Evolutionary conservation across 2,329 filamentous ascomycete species (phyloP), one percentile per base, ranked within the genome.

Genomic region (Pestalotiopsis sp.): DNA sequence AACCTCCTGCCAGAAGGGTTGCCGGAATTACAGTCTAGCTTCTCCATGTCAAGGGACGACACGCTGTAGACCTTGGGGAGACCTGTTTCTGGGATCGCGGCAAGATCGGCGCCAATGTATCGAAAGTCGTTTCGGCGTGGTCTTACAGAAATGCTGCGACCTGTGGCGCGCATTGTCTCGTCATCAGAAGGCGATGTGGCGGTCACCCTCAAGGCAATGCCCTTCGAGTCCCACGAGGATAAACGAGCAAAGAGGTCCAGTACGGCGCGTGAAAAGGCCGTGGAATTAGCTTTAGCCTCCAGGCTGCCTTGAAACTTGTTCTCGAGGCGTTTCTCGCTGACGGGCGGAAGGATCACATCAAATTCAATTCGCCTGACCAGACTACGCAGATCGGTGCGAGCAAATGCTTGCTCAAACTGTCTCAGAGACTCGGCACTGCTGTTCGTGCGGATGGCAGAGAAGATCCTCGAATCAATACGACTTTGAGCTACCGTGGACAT

Each of bases 141-240:
- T 23, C 20, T 57, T n/a, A 57, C 20, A 57, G 17, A 57, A 23
- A 57, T 23, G 20, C 49, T 57, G 17, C 49, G 49, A 57, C 49
- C 20, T n/a, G 20, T 23, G 20, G 20, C 49, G 14, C 49, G 49
- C 49, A 57, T n/a, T 23, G 49, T 23, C 17, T n/a, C 20, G 20
- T 57, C 49, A 57, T 57, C 49, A 57, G 49, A 57, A n/a, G 49
- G 49, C 49, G 49, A 57, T 57, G 49, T 57, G 20, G 49, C 49
- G 49, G 49, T 57, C 14, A 57, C 17, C 49, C 49, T n/a, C 49
- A 57, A 57, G 20, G 49, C 49, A 57, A 57, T 57, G 17, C 49
- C 49, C 20, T 23, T 57, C 17, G 49, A 5, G 20, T 57, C 20
- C 49, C 49, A 57, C 17, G 49, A 57, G 49, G 17, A n/a, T n/a